Conservation (phyloP, 1,284 basidiomycete genomes). For the Rhizoctonia solani region DNA sequence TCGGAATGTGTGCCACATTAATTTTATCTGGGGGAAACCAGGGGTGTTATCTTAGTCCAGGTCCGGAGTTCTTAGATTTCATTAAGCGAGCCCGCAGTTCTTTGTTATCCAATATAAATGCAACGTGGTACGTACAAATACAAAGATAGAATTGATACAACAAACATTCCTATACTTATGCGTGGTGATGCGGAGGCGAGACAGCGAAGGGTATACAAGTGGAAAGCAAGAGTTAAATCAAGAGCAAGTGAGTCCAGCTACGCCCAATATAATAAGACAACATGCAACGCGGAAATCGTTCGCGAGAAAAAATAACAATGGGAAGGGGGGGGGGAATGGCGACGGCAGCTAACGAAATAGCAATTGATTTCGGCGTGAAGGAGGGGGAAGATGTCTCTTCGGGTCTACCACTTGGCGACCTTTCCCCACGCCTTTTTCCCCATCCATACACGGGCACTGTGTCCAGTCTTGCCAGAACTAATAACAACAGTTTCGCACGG, state of each 20-base stretch:
- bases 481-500: not conserved
- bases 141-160: no score
- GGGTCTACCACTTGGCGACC: slow-evolving; percentile 15
- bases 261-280: not conserved
- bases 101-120: no score
- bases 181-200: no score
- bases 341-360: not conserved
- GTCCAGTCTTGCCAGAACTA: not conserved
- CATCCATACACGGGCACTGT: slow-evolving; percentile 1
- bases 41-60: no score
- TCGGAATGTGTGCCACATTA: no score
- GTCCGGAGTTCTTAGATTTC: no score
- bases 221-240: not conserved
- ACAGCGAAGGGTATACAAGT: slow-evolving; percentile 6
- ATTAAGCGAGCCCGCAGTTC: no score
- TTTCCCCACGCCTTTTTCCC: slow-evolving; percentile 21
- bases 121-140: no score
- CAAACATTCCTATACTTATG: no score
- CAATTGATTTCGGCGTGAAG: not conserved
- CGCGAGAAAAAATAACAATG: not conserved
- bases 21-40: no score
- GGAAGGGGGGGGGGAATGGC: not conserved
- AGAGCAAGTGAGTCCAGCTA: slow-evolving; percentile 16
- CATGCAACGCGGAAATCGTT: not conserved
- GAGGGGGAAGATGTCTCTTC: not conserved